Conservation (phyloP, 169 alveolate species). For the Plasmodium ovale region DNA sequence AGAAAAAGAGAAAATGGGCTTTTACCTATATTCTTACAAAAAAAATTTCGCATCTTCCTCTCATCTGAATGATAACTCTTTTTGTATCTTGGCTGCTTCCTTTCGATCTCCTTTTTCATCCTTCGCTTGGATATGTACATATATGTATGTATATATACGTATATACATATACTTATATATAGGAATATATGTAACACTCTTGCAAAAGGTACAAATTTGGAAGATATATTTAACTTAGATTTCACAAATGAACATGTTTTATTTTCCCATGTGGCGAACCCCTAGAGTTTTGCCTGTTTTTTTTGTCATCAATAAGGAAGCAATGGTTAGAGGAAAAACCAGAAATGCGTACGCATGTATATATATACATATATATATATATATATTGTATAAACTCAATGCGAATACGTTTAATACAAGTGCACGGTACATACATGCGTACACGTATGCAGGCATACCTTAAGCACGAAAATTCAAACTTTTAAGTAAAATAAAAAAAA, state of each 20-base stretch:
- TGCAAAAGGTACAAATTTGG: not conserved
- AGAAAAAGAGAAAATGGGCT: conserved; percentile 1
- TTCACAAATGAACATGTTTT: not conserved
- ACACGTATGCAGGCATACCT: not conserved
- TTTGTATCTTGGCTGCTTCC: conserved; percentile 1
- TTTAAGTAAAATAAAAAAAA: not conserved
- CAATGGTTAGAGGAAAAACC: not conserved
- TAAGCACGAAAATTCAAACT: not conserved
- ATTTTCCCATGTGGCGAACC: not conserved
- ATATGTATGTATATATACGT: not conserved
- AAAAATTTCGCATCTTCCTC: conserved; percentile 4
- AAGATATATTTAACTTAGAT: not conserved
- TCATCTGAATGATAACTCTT: conserved; percentile 25
- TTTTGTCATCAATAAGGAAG: not conserved
- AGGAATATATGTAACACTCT: not conserved
- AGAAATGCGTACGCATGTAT: conserved; percentile 1
- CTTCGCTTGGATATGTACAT: conserved; percentile 2
- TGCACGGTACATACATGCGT: not conserved
- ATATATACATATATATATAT: conserved; percentile 13
- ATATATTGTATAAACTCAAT: no score
- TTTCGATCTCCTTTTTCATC: conserved; percentile 55
- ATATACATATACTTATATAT: not conserved
- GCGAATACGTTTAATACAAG: no score
- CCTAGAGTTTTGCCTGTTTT: not conserved
- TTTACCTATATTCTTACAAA: conserved; percentile 32